phyloP scores from a whole-genome alignment of 148 eudicot genomes.

The Fallopia convolvulus region DNA sequence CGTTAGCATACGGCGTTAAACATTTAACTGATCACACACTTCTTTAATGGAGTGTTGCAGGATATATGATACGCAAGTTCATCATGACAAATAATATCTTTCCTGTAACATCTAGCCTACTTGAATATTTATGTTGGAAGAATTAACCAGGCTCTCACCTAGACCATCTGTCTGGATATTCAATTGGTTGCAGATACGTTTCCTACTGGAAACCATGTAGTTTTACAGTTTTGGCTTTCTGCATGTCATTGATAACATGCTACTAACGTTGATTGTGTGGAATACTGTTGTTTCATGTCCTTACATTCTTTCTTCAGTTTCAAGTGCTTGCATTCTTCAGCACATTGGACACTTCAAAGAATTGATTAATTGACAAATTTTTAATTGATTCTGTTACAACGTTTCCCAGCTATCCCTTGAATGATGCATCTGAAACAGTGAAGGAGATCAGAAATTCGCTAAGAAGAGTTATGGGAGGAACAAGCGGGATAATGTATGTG shows the following conservation, averaged over 20 bases:
- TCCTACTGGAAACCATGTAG: background rate
- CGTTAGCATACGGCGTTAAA: background rate
- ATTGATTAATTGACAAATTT: background rate
- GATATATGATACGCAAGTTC: background rate
- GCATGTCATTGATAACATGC: constrained; percentile 5
- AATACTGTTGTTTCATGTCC: constrained; percentile 1
- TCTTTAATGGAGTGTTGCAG: constrained; percentile 5
- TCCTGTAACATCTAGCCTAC: background rate
- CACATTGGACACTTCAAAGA: background rate
- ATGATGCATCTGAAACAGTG: constrained; percentile 82
- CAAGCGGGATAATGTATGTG: constrained; percentile 83
- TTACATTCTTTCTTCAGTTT: background rate
- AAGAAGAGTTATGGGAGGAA: constrained; percentile 97
- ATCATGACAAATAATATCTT: background rate
- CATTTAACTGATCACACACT: background rate
- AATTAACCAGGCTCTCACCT: background rate
- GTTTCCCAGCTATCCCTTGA: constrained; percentile 74
- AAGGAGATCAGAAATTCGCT: constrained; percentile 74
- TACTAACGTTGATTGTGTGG: background rate
- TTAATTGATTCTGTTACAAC: background rate
- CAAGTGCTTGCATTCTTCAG: constrained; percentile 5
- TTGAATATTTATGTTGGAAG: background rate
- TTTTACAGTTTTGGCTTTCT: background rate
- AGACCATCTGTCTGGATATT: constrained; percentile 1
- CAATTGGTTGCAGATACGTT: background rate